Conservation (phyloP, 306 rosid species). For the Comarum palustre region DNA sequence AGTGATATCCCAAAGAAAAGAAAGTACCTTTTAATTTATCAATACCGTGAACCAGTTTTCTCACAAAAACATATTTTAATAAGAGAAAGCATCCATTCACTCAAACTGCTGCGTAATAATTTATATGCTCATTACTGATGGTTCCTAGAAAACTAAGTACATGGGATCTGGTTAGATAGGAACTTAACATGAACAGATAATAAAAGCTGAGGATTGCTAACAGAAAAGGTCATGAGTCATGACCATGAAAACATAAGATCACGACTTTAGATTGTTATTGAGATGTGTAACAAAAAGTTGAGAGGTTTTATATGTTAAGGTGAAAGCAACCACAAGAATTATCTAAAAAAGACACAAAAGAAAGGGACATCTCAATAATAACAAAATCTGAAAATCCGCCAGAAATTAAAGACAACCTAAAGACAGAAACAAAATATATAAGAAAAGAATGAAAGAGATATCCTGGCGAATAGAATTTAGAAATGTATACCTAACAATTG, state of each 20-base stretch:
- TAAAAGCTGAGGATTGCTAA: neutral
- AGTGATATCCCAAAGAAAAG: neutral
- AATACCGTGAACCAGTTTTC: neutral
- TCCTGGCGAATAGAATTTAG: neutral
- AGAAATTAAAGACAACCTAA: neutral
- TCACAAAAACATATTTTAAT: neutral
- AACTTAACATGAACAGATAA: neutral
- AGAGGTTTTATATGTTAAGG: neutral
- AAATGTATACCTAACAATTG: neutral
- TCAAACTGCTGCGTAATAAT: neutral
- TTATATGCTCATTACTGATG: neutral
- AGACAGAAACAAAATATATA: neutral
- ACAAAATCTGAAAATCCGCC: neutral
- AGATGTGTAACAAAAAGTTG: neutral
- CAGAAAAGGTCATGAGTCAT: neutral
- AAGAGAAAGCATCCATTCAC: neutral
- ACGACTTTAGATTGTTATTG: neutral
- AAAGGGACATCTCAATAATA: neutral
- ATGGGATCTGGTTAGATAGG: neutral
- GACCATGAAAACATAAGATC: neutral
- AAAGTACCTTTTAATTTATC: neutral
- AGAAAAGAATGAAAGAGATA: neutral
- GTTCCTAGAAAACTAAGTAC: neutral
- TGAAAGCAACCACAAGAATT: neutral
- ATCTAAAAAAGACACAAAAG: neutral